Percentiles rank a stretch among this genome's conserved stretches.
These are phyloP conservation scores for Thymus quinquecostatus DNA, from an alignment of 257 asterid species.

Conservation along the genomic window DNA sequence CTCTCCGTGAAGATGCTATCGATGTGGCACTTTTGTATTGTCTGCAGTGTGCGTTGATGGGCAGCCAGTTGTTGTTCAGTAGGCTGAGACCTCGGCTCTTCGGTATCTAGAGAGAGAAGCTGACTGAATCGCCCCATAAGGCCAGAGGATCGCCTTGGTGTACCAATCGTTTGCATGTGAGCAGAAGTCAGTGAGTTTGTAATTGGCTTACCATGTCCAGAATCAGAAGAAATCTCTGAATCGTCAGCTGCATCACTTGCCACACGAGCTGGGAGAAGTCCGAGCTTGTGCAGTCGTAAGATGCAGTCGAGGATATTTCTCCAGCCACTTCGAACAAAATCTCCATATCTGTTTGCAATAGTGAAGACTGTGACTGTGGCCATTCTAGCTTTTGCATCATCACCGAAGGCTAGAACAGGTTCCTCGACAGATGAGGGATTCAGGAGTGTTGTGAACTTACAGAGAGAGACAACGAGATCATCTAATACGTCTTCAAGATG, in stretches of 20 bases:
- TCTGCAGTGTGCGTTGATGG: conserved; percentile 94
- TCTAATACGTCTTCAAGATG: conserved; percentile 96
- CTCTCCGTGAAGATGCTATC: conserved; percentile 94
- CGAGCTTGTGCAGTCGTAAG: conserved; percentile 89
- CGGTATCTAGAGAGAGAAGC: conserved; percentile 87
- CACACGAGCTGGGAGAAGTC: conserved; percentile 96
- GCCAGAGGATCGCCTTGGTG: conserved; percentile 96
- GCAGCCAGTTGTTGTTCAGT: conserved; percentile 97
- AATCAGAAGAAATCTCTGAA: conserved; percentile 77
- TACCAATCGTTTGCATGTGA: conserved; percentile 76
- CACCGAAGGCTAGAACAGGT: conserved; percentile 94
- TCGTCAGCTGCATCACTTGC: conserved; percentile 98
- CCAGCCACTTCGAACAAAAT: conserved; percentile 93
- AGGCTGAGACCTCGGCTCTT: conserved; percentile 94
- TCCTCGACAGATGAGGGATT: conserved; percentile 87
- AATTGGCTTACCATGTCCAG: conserved; percentile 84
- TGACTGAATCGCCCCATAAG: conserved; percentile 97
- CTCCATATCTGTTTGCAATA: conserved; percentile 90
- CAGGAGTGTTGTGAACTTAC: conserved; percentile 88
- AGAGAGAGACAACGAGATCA: conserved; percentile 91
- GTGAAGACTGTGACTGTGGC: conserved; percentile 93
- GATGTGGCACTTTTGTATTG: conserved; percentile 91
- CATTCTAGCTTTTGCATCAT: conserved; percentile 94
- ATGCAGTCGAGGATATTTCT: conserved; percentile 92
- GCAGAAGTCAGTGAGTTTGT: conserved; percentile 73